Evolutionary conservation across 2,329 filamentous ascomycete species (phyloP).

Genomic region (Ascochyta koolunga): DNA sequence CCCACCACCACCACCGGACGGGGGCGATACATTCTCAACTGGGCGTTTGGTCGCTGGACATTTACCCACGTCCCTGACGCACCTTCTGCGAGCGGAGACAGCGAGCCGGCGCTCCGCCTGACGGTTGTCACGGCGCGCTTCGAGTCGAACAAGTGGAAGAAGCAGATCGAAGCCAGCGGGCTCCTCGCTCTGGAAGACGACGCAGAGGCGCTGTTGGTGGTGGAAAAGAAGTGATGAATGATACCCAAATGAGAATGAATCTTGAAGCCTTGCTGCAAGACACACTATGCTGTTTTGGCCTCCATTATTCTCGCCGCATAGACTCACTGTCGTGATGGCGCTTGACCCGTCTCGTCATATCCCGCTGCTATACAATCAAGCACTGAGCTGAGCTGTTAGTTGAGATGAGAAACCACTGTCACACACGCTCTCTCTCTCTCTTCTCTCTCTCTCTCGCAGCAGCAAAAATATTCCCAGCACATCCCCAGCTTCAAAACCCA

Average conservation of each 20-base stretch:
- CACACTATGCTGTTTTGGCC: too few species aligned
- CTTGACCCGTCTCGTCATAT: too few species aligned
- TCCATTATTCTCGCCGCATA: too few species aligned
- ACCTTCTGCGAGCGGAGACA: slow-evolving; percentile 45
- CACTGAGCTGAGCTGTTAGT: too few species aligned
- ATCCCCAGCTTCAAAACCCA: too few species aligned
- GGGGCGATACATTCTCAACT: slow-evolving; percentile 86
- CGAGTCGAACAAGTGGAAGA: slow-evolving; percentile 79
- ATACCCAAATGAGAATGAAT: slow-evolving; percentile 1
- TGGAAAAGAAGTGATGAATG: slow-evolving; percentile 22
- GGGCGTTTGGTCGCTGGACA: slow-evolving; percentile 96
- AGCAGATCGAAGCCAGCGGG: slow-evolving; percentile 67
- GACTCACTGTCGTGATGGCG: too few species aligned
- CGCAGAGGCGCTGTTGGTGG: slow-evolving; percentile 26
- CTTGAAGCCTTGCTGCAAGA: too few species aligned
- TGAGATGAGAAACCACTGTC: too few species aligned
- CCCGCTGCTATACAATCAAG: too few species aligned
- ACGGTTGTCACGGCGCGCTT: slow-evolving; percentile 76
- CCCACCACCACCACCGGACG: slow-evolving; percentile 40
- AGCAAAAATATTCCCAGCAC: too few species aligned
- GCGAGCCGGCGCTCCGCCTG: slow-evolving; percentile 67
- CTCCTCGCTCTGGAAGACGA: slow-evolving; percentile 40
- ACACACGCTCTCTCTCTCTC: too few species aligned
- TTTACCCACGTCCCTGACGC: slow-evolving; percentile 67
- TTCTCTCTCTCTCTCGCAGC: too few species aligned